Evolutionary conservation across 2,329 filamentous ascomycete species (phyloP).

Genomic region (Clarireedia homoeocarpa): DNA sequence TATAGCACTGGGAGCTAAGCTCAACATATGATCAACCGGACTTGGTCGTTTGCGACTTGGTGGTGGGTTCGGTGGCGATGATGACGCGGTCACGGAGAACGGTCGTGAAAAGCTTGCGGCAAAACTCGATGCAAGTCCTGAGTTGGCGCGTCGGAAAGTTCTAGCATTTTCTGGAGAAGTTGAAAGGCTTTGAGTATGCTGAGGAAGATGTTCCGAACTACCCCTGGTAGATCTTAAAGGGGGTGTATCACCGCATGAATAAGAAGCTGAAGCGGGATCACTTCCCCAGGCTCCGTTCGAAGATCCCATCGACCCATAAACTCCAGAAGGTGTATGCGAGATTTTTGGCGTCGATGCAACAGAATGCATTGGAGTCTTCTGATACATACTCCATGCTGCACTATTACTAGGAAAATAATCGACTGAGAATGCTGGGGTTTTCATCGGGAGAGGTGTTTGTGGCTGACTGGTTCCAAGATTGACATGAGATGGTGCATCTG

Average conservation of each 20-base stretch:
- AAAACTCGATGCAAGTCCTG: conserved; percentile 47
- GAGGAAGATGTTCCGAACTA: conserved; percentile 40
- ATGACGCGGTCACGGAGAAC: conserved; percentile 29
- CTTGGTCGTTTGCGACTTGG: conserved; percentile 46
- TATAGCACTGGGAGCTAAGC: conserved; percentile 37
- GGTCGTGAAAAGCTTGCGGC: conserved; percentile 44
- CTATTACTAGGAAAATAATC: conserved; percentile 58
- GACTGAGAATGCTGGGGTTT: conserved; percentile 58
- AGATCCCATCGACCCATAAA: conserved; percentile 49
- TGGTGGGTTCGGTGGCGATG: conserved; percentile 39
- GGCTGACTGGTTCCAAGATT: conserved; percentile 49
- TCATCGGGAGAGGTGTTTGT: conserved; percentile 56
- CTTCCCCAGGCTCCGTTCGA: conserved; percentile 46
- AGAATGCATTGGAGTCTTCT: conserved; percentile 46
- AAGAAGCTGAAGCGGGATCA: conserved; percentile 49
- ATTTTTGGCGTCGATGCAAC: conserved; percentile 49
- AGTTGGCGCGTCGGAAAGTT: conserved; percentile 45
- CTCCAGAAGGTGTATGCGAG: conserved; percentile 46
- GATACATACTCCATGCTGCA: conserved; percentile 44
- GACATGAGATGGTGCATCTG: conserved; percentile 49
- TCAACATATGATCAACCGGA: conserved; percentile 53
- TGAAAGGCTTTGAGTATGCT: conserved; percentile 44
- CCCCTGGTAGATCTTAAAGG: conserved; percentile 40
- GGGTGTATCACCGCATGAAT: conserved; percentile 55
- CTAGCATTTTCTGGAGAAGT: conserved; percentile 50